Percentiles rank a stretch among this genome's conserved stretches.
Conservation (phyloP, 768 basidiomycete genomes). For the Lentinula boryana region DNA sequence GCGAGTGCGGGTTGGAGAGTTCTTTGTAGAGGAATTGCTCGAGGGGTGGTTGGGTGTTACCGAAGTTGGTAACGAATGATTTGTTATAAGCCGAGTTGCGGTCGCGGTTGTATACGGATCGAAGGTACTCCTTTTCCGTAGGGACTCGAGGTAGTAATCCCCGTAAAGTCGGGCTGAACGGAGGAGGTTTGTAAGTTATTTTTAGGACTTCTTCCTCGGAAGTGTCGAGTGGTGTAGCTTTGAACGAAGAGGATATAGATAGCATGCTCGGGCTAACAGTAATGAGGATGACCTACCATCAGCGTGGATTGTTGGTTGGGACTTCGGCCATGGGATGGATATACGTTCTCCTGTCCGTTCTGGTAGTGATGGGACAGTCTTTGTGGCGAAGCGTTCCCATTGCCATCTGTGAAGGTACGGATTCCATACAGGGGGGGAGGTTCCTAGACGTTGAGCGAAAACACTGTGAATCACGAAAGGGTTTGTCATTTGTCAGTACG, state of each 20-base stretch:
- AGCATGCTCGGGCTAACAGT: not conserved
- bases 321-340: constrained; percentile 68
- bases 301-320: constrained; percentile 39
- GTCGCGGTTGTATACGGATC: constrained; percentile 42
- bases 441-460: constrained; percentile 68
- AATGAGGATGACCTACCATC: constrained; percentile 11
- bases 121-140: constrained; percentile 53
- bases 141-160: constrained; percentile 34
- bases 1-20: constrained; percentile 75
- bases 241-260: not conserved
- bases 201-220: constrained; percentile 50
- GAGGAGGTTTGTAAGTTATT: constrained; percentile 67
- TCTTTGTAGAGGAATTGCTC: constrained; percentile 65
- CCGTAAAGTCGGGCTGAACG: constrained; percentile 32
- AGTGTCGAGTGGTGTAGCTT: constrained; percentile 66
- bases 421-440: constrained; percentile 56
- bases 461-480: constrained; percentile 40
- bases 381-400: constrained; percentile 70
- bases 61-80: constrained; percentile 31
- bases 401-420: constrained; percentile 47
- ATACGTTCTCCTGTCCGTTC: constrained; percentile 33
- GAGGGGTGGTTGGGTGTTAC: constrained; percentile 50
- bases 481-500: not conserved
- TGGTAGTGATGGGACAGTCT: constrained; percentile 54
- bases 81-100: constrained; percentile 20